Conservation (phyloP, 1,284 basidiomycete species). For the Puccinia novopanici region DNA sequence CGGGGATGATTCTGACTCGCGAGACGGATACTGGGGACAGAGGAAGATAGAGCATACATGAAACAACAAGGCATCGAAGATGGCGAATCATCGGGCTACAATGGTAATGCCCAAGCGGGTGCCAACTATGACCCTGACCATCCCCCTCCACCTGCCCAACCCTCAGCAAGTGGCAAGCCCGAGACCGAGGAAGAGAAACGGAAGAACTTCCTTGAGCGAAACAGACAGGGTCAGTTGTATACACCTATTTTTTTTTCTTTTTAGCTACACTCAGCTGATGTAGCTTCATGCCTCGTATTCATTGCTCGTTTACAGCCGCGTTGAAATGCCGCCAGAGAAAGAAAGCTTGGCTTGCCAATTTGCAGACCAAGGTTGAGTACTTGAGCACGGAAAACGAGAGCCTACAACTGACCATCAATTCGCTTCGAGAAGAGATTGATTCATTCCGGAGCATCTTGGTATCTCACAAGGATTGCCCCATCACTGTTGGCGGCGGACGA, state of each 20-base stretch:
- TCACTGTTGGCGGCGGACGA: conserved; percentile 16
- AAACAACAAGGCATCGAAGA: conserved; percentile 13
- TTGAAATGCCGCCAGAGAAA: conserved; percentile 98
- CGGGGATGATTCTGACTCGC: conserved; percentile 32
- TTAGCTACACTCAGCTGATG: background rate
- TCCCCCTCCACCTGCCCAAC: background rate
- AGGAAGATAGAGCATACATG: conserved; percentile 22
- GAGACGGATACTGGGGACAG: conserved; percentile 34
- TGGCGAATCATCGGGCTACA: background rate
- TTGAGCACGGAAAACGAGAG: conserved; percentile 89
- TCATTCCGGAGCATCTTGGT: conserved; percentile 63
- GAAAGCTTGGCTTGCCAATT: conserved; percentile 90
- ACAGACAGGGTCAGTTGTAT: conserved; percentile 81
- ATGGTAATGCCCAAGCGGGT: background rate
- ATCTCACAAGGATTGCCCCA: conserved; percentile 56
- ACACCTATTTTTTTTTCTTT: too few relatives aligned
- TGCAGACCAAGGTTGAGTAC: conserved; percentile 91
- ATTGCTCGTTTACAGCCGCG: conserved; percentile 68
- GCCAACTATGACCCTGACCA: conserved; percentile 16
- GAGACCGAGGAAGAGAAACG: conserved; percentile 96
- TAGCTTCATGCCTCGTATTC: too few relatives aligned
- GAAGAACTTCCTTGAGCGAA: conserved; percentile 88
- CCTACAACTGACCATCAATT: conserved; percentile 66
- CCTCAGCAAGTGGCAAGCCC: conserved; percentile 66
- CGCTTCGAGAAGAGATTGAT: conserved; percentile 65